phyloP scores from a whole-genome alignment of 2,329 filamentous ascomycete genomes.

The Penicillium brevicompactum region DNA sequence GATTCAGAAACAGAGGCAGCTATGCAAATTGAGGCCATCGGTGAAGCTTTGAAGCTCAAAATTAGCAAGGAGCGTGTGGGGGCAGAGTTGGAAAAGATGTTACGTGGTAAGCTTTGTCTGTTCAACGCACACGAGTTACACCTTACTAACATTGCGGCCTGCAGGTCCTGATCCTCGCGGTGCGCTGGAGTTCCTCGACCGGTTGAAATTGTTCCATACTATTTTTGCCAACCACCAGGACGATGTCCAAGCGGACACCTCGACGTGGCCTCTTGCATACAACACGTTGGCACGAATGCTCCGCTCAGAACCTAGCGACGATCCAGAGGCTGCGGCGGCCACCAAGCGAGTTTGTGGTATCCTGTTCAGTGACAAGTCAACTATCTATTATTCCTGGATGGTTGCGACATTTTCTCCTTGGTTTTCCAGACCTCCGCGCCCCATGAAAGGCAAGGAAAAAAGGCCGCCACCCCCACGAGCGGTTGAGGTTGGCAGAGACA shows the following conservation, averaged over 20 bases:
- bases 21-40: slow-evolving; percentile 80
- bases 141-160: slow-evolving; percentile 1
- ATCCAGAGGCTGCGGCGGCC: slow-evolving; percentile 49
- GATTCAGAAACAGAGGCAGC: slow-evolving; percentile 67
- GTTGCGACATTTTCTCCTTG: slow-evolving; percentile 76
- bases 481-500: slow-evolving; percentile 69
- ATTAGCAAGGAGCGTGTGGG: slow-evolving; percentile 91
- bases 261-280: slow-evolving; percentile 66
- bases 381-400: slow-evolving; percentile 74
- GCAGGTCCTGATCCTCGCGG: slow-evolving; percentile 41
- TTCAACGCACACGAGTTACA: background rate
- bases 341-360: slow-evolving; percentile 40
- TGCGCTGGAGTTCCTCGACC: slow-evolving; percentile 43
- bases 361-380: slow-evolving; percentile 65
- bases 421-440: slow-evolving; percentile 52
- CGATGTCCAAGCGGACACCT: slow-evolving; percentile 58
- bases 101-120: slow-evolving; percentile 60
- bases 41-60: slow-evolving; percentile 77
- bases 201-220: slow-evolving; percentile 40
- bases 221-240: slow-evolving; percentile 48
- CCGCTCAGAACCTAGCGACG: slow-evolving; percentile 36
- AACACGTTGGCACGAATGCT: slow-evolving; percentile 60
- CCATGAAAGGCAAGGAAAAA: slow-evolving; percentile 43
- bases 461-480: slow-evolving; percentile 62
- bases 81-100: slow-evolving; percentile 87